Conservation (phyloP, 208 protist genomes). For the Leishmania arabica region DNA sequence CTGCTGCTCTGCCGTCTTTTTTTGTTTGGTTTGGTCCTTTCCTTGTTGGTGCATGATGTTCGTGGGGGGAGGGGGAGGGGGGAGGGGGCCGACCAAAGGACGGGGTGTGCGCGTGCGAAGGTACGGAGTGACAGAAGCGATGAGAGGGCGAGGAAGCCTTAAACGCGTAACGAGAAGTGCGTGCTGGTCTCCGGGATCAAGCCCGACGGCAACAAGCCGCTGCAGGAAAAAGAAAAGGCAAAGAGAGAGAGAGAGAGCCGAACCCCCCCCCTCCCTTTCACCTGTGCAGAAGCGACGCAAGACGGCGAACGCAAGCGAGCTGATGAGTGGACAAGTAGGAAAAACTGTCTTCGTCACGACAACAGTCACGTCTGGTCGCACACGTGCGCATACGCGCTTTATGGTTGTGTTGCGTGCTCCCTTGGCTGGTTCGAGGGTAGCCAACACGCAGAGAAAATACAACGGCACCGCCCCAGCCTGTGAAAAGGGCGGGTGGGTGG, state of each 20-base stretch:
- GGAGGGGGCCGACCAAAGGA: background rate
- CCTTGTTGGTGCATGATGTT: background rate
- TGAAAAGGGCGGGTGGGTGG: no score
- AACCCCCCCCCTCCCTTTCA: background rate
- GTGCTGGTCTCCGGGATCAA: background rate
- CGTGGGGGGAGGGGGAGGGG: background rate
- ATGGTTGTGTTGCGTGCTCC: background rate
- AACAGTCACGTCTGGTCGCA: background rate
- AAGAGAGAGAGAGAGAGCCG: no score
- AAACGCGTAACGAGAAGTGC: background rate
- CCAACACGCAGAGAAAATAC: background rate
- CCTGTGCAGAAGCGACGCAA: background rate
- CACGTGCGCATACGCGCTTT: background rate
- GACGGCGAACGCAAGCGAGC: background rate
- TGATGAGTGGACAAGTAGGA: background rate
- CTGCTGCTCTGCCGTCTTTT: background rate
- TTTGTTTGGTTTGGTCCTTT: background rate
- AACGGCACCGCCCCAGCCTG: background rate
- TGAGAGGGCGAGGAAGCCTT: background rate
- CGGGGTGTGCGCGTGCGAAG: background rate
- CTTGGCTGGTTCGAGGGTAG: background rate
- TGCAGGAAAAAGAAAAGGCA: background rate
- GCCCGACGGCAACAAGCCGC: background rate
- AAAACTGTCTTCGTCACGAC: background rate
- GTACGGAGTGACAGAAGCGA: background rate